Evolutionary conservation across 108 stramenopile species (phyloP).

Genomic region (Epithemia pelagica): DNA sequence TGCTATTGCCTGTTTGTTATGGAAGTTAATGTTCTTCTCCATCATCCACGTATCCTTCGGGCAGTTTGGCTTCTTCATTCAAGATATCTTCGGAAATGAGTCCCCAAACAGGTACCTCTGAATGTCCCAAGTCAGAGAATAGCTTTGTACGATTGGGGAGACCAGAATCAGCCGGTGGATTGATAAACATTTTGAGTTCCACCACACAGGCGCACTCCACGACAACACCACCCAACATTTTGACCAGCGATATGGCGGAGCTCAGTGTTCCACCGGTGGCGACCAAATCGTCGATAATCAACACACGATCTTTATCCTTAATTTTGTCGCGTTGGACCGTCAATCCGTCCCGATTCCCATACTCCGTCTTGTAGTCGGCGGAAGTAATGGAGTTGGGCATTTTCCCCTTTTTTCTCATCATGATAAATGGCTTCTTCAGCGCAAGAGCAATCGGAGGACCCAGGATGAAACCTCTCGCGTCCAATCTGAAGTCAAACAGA

Average conservation of each 20-base stretch:
- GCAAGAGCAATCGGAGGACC: constrained; percentile 96
- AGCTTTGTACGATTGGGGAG: constrained; percentile 70
- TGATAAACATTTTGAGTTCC: constrained; percentile 85
- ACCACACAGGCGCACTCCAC: constrained; percentile 90
- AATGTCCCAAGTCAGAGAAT: constrained; percentile 45
- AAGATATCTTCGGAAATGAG: constrained; percentile 82
- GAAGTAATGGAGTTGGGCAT: constrained; percentile 93
- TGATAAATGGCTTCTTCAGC: constrained; percentile 94
- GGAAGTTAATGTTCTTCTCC: constrained; percentile 87
- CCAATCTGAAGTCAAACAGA: constrained; percentile 54
- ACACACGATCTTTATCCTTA: constrained; percentile 73
- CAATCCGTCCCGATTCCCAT: constrained; percentile 85
- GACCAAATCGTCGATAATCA: constrained; percentile 97
- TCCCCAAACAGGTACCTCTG: constrained; percentile 83
- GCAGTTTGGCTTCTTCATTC: constrained; percentile 62
- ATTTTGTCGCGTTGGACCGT: constrained; percentile 89
- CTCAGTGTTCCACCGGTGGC: constrained; percentile 95
- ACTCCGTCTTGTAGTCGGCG: constrained; percentile 86
- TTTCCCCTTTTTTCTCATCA: constrained; percentile 97
- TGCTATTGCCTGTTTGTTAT: too few species aligned
- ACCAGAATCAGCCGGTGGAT: constrained; percentile 61
- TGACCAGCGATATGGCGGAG: constrained; percentile 67
- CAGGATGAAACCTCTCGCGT: constrained; percentile 94
- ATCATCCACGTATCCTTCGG: constrained; percentile 81
- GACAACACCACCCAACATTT: constrained; percentile 63